Base-by-base conservation (phyloP, 2,329 filamentous ascomycete genomes). In the Ceratocystis ficicola region DNA sequence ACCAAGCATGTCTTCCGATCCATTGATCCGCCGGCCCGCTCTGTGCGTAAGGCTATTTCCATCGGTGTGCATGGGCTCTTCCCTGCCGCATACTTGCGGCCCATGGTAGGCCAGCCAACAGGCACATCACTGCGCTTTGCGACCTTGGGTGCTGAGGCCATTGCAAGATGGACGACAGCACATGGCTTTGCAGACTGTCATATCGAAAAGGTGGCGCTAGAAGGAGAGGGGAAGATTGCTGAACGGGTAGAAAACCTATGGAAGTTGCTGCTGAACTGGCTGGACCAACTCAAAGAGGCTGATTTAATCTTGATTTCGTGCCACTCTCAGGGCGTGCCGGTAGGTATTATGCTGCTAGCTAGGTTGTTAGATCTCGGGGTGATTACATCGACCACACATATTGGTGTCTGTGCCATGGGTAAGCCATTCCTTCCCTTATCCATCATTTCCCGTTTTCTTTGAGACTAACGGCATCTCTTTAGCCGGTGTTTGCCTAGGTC, bases 21-120 rank as follows among this genome's bases (percentile, higher is more conserved):
- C 5, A 85, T 85, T 57, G 83, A 88, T 6, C 80, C 84, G 0
- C 88, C 85, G 0, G 32, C 36, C 6, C 61, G 52, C 20, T 87
- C 83, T 69, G 85, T 97, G 60, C 90, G 85, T 72, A 94, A 88
- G 70, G 94, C 94, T 12, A 81, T 99, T 4, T 91, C 92, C 1
- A 96, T 99, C 70, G 94, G 94, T 48, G 85, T 99, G 0, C 94
- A 99, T 74, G 94, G 94, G 0, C 88, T 95, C 68, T 96, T 97
- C 70, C 94, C 94, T 0, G 90, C 90, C 0, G 84, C 88, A 0
- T 83, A 95, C 52, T 81, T 99, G 44, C 87, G 94, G n/a, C 88
- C 87, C 22, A 88, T 99, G 70, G 86, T 97, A 17, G 94, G 94
- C 0, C 93, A 96, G 71, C 94, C 94, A 0, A 99, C 92, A 0